Base-by-base conservation (phyloP, 2,329 filamentous ascomycete genomes). In the Trichoderma asperellum region DNA sequence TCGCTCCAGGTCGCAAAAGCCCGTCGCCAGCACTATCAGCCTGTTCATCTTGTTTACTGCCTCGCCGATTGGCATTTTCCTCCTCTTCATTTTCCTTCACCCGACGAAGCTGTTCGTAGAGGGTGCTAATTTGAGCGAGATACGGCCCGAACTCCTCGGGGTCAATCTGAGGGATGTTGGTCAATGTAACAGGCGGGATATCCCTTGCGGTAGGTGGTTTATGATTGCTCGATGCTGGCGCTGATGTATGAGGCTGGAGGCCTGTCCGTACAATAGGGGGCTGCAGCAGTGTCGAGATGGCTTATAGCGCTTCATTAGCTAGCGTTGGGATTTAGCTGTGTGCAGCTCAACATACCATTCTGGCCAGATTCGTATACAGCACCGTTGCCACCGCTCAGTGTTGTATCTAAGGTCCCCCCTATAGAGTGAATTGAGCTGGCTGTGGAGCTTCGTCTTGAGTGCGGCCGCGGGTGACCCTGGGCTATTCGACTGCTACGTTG, bases 281-380 rank as follows among this genome's bases (percentile, higher is more conserved):
- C 76, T 97, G 92, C 4, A 98, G 87, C n/a, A 98, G 86, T 1
- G 93, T 97, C 10, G 94, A 97, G 74, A 98, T 98, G 71, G 96
- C 92, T 93, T 93, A 59, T 64, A 47, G 64, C 68, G 62, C 40
- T 40, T 57, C 32, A 34, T 71, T 32, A 70, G 58, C 61, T 56
- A 32, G 61, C 49, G 61, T 16, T 40, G 63, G 47, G 40, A 32
- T 37, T 59, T 35, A 18, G 29, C 37, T 43, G 27, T 12, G 52
- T 49, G 61, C 56, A 52, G 35, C 55, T 55, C 53, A 53, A 78
- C 79, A 35, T 79, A 92, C 91, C 94, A 87, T 97, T 97, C 75
- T 94, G 92, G 12, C 91, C 89, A n/a, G 89, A 88, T 80, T 97
- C 94, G 43, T 84, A 79, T 16, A 88, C 79, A 18, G 90, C 85